Percentiles rank a stretch among this genome's conserved stretches.
These are phyloP conservation scores for Penicillium sp. DNA, from an alignment of 2,329 filamentous ascomycete genomes.

Conservation along the genomic window DNA sequence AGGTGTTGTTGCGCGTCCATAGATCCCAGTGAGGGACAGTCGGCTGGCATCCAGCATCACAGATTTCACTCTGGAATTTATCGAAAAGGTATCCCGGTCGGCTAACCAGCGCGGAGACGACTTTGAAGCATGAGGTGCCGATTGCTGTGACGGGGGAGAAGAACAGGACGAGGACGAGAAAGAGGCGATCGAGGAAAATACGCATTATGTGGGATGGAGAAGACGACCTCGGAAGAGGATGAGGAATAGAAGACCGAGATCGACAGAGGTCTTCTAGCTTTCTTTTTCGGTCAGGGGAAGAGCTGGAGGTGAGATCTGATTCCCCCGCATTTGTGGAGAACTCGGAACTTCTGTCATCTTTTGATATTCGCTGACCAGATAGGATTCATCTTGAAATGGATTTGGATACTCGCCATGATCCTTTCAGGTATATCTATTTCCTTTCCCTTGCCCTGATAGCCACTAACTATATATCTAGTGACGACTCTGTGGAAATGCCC, in stretches of 20 bases:
- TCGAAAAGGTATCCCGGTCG: constrained; percentile 26
- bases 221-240: background rate
- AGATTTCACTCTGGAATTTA: constrained; percentile 30
- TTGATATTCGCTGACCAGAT: background rate
- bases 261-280: background rate
- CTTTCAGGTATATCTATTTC: background rate
- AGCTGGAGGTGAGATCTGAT: background rate
- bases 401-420: background rate
- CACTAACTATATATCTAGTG: background rate
- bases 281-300: background rate
- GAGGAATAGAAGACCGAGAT: constrained; percentile 11
- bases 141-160: constrained; percentile 18
- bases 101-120: constrained; percentile 60
- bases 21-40: constrained; percentile 31
- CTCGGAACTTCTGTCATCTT: background rate
- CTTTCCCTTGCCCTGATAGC: background rate
- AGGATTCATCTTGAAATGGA: background rate
- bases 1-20: constrained; percentile 32
- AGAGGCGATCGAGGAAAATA: constrained; percentile 10
- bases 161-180: constrained; percentile 16
- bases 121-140: constrained; percentile 66
- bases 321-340: constrained; percentile 8
- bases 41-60: constrained; percentile 27
- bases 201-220: constrained; percentile 16
- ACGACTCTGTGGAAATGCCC: constrained; percentile 7